Evolutionary conservation across 2,329 filamentous ascomycete genomes (phyloP), one percentile per base, ranked within the genome.

Genomic region (Hymenotorrendiella dingleyae): DNA sequence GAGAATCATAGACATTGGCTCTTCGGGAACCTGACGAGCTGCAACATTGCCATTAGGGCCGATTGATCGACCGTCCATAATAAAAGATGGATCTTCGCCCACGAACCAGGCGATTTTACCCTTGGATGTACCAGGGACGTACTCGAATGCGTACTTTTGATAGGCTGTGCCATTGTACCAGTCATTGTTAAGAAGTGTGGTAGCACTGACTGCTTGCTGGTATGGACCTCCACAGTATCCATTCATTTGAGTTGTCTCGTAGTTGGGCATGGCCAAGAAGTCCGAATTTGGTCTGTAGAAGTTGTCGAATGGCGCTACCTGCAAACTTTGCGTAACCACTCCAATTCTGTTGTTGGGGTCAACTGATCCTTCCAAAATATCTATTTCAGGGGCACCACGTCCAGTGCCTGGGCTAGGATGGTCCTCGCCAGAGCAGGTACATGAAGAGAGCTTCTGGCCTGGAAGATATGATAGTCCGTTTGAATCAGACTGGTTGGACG

Each of bases 311-410:
- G 63, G 63, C 2, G 63, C 63, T 7, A 65, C 55, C 43, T 65
- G 63, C n/a, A 55, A 54, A 40, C 58, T 61, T 34, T 65, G 63
- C 45, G 50, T 67, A 46, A 63, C 57, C 27, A 54, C 59, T 53
- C 60, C 68, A 63, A 60, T 56, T 4, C 46, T 47, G 29, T 59
- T 58, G 32, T 46, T 54, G 1, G 53, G 53, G 27, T 68, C 67
- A 5, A 67, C 69, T 30, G 67, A 68, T 9, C 75, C 82, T 68
- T 86, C 82, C 20, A 86, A 66, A 16, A 79, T 80, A 69, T 86
- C 82, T 46, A 86, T 82, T 65, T 86, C 82, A 0, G 82, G 82
- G 1, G 80, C 78, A 41, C 76, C 77, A 19, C 82, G 71, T 20
- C 80, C 81, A 33, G 68, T 78, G 14, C 82, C 81, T 6, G 76